Evolutionary conservation across 768 basidiomycete species (phyloP).

Genomic region (Termitomyces sp.): DNA sequence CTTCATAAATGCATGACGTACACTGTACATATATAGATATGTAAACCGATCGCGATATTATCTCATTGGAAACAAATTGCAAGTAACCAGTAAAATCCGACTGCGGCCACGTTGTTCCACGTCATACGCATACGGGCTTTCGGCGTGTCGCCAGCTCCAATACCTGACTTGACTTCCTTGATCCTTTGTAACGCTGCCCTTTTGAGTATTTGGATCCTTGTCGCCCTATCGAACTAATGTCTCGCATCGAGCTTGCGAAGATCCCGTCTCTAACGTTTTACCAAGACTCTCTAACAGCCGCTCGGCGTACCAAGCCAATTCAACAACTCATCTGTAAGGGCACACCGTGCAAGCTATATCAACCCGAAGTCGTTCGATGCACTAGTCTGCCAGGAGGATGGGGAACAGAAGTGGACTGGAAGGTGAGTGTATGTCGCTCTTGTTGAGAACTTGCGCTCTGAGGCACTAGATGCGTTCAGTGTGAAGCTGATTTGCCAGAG

Average conservation of each 20-base stretch:
- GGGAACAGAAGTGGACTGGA: constrained; percentile 87
- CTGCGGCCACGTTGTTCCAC: constrained; percentile 27
- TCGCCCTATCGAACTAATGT: constrained; percentile 34
- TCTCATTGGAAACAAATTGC: no score
- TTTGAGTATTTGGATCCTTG: background rate
- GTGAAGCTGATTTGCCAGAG: constrained; percentile 85
- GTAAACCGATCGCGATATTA: background rate
- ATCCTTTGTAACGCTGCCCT: background rate
- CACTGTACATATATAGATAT: background rate
- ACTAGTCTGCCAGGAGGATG: constrained; percentile 64
- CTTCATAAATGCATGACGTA: constrained; percentile 20
- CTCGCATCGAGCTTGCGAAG: constrained; percentile 63
- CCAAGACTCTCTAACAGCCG: constrained; percentile 55
- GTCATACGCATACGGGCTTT: constrained; percentile 17
- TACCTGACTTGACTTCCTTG: background rate
- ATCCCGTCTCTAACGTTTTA: constrained; percentile 80
- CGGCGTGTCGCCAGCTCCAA: background rate
- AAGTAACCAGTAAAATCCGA: no score
- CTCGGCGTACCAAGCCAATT: constrained; percentile 62
- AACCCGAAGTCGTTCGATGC: constrained; percentile 85
- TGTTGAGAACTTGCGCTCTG: background rate
- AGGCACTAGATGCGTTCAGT: constrained; percentile 36
- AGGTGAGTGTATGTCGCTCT: constrained; percentile 40
- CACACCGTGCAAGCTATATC: constrained; percentile 67
- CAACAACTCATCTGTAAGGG: constrained; percentile 80